Evolutionary conservation across 345 rosid genomes (phyloP).

Genomic region (Syzygium oleosum): DNA sequence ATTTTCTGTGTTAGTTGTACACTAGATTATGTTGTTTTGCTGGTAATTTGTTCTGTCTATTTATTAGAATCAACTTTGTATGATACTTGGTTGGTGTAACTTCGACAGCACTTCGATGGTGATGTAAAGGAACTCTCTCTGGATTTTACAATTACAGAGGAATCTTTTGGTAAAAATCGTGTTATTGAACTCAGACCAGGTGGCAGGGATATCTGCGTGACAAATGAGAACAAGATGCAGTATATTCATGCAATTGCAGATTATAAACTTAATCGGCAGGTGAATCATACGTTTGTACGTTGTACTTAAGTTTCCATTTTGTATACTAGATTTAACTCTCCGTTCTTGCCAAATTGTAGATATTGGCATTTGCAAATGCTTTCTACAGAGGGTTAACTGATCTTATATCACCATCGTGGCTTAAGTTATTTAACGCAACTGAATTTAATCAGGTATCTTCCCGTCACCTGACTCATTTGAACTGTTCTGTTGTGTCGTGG

Average conservation of each 20-base stretch:
- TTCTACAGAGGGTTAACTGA: conserved; percentile 88
- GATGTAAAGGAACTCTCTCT: conserved; percentile 77
- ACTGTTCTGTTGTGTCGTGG: neutral
- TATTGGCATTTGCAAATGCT: conserved; percentile 88
- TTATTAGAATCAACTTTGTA: neutral
- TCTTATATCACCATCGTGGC: conserved; percentile 84
- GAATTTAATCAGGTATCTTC: conserved; percentile 88
- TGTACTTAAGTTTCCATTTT: neutral
- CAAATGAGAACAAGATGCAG: conserved; percentile 94
- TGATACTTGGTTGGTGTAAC: neutral
- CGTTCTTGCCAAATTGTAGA: conserved; percentile 41
- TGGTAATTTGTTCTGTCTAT: neutral
- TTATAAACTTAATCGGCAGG: conserved; percentile 96
- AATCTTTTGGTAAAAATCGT: conserved; percentile 63
- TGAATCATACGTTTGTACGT: conserved; percentile 10
- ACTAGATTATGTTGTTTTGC: neutral
- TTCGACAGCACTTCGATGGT: conserved; percentile 71
- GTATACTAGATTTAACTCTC: conserved; percentile 1
- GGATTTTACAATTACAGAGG: conserved; percentile 92
- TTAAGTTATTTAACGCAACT: conserved; percentile 85
- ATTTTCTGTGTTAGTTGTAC: neutral
- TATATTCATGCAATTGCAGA: conserved; percentile 97
- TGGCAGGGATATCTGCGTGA: conserved; percentile 70
- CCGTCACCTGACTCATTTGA: neutral
- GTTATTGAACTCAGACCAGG: conserved; percentile 80